Base-by-base conservation (phyloP, 177 flowering plant genomes). In the Vitis hybrid region DNA sequence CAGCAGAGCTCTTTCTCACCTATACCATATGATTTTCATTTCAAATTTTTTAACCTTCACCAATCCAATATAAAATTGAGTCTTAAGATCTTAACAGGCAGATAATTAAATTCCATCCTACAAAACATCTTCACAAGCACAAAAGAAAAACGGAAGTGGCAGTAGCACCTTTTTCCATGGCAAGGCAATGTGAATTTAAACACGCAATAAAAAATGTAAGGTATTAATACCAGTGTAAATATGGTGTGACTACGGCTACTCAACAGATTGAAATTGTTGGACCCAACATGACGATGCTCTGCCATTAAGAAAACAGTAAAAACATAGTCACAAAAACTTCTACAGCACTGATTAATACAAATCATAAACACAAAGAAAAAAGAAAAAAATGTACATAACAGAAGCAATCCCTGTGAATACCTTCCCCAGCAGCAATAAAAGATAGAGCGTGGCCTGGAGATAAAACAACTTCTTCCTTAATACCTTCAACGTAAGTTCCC, bases 261-360 rank as follows among this genome's bases (percentile, higher is more conserved):
- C 56, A 96, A 77, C 40, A 96, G 85, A 77, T 96, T 96, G 67
- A 93, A 93, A 64, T 96, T 96, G 78, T 91, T 96, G 67, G 99
- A 96, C 58, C 98, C 99, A 83, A 96, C 98, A 74, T 96, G 99
- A 9, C 99, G 98, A 81, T 96, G 99, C 82, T 92, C 99, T 96
- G 92, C 81, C 68, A 75, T 52, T 16, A 76, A 69, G 52, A 57
- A 11, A 71, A 6, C 46, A 75, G 50, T 78, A 79, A 66, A 56
- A 67, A 6, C 19, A 65, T 16, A 24, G 16, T 11, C 7, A 51
- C 18, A 35, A 35, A 24, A 12, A 48, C 10, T 62, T 19, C 18
- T 9, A 11, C 9, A 19, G 11, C 19, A 63, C 21, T 40, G 15
- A 21, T 24, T 24, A 58, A 58, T 56, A 46, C 1, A 50, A 56